A percentile compares a stretch with the other conserved stretches of the same genome.
Conservation (phyloP, 1,284 basidiomycete genomes). For the Ustilago cynodontis region DNA sequence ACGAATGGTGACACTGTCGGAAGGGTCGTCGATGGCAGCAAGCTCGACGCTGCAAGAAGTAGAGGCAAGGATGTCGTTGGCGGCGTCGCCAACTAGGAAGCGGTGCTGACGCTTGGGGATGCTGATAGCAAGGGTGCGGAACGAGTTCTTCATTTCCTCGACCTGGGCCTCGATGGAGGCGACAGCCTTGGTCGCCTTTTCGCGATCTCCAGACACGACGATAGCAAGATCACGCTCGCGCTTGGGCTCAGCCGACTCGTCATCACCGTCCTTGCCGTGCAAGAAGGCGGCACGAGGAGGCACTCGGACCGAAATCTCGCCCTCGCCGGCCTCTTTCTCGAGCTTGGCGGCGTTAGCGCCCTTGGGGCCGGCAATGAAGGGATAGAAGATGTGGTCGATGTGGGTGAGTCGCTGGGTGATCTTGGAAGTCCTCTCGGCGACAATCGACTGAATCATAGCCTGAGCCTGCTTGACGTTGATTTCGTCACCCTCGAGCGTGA, state of each 20-base stretch:
- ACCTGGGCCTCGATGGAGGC: constrained; percentile 80
- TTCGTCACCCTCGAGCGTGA: constrained; percentile 88
- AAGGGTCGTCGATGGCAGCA: constrained; percentile 78
- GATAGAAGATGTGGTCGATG: constrained; percentile 86
- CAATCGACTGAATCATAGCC: constrained; percentile 83
- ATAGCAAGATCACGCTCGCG: constrained; percentile 64
- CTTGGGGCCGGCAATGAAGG: constrained; percentile 82
- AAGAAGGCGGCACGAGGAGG: constrained; percentile 71
- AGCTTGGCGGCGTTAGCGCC: constrained; percentile 71
- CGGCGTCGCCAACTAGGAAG: constrained; percentile 83
- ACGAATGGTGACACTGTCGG: constrained; percentile 81
- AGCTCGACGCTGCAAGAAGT: constrained; percentile 86
- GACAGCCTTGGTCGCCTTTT: constrained; percentile 80
- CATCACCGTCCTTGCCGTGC: constrained; percentile 51
- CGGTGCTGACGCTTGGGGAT: constrained; percentile 88
- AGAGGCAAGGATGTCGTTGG: constrained; percentile 82
- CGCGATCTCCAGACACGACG: constrained; percentile 79
- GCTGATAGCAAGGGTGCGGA: constrained; percentile 77
- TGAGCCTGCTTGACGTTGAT: constrained; percentile 85
- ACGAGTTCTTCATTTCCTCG: constrained; percentile 68
- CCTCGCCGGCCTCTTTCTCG: constrained; percentile 73
- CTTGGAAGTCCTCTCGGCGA: constrained; percentile 84
- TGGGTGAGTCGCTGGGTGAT: constrained; percentile 85
- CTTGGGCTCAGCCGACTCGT: constrained; percentile 46
- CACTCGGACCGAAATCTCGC: constrained; percentile 73